These are phyloP conservation scores for Azolla pinnata DNA, from an alignment of 75 land plant species.

Conservation along the genomic window DNA sequence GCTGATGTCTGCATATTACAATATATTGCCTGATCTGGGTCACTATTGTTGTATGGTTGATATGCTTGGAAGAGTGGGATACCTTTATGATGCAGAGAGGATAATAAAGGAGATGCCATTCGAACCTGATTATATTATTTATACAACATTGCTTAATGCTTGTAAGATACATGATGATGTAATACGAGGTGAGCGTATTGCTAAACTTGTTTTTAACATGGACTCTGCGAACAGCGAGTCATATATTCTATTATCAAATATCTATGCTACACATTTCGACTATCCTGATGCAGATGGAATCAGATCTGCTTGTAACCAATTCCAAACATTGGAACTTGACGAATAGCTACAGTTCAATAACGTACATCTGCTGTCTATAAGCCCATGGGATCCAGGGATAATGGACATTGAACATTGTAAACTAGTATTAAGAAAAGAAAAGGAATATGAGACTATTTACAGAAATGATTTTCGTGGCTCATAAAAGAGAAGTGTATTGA, in stretches of 20 bases:
- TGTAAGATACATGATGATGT: conserved; percentile 21
- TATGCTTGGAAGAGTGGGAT: conserved; percentile 33
- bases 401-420: background rate
- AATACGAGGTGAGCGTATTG: conserved; percentile 1
- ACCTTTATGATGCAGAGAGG: conserved; percentile 13
- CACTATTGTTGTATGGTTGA: conserved; percentile 50
- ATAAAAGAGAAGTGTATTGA: no score
- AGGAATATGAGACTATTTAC: no score
- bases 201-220: background rate
- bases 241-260: conserved; percentile 6
- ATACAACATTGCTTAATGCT: conserved; percentile 27
- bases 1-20: background rate
- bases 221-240: background rate
- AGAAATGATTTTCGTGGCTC: no score
- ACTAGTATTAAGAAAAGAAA: background rate
- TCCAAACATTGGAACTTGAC: background rate
- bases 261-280: no score
- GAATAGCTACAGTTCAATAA: background rate
- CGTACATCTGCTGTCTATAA: background rate
- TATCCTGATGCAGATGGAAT: no score
- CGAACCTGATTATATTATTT: conserved; percentile 20
- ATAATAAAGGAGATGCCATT: conserved; percentile 35
- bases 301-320: background rate
- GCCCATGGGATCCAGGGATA: background rate
- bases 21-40: conserved; percentile 12